These are phyloP conservation scores for Chlorociboria aeruginascens DNA, from an alignment of 495 filamentous ascomycete species.

Conservation along the genomic window DNA sequence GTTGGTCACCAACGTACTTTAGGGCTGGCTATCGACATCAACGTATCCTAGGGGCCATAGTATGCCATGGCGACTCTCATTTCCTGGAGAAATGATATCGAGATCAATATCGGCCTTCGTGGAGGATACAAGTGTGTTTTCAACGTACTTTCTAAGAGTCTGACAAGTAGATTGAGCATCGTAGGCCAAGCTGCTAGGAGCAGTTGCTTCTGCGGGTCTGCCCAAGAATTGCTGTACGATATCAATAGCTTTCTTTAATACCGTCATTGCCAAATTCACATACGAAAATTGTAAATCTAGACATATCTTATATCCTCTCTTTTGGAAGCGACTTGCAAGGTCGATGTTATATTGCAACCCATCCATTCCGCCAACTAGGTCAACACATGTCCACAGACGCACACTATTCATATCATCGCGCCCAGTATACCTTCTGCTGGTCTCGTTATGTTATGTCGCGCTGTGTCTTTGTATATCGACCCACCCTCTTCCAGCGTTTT, in stretches of 20 bases:
- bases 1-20: slow-evolving; percentile 18
- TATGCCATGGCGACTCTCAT: slow-evolving; percentile 34
- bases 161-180: slow-evolving; percentile 7
- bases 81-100: slow-evolving; percentile 28
- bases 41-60: slow-evolving; percentile 31
- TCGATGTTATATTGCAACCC: slow-evolving; percentile 22
- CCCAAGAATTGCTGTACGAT: slow-evolving; percentile 22
- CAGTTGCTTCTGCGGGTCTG: slow-evolving; percentile 25
- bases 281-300: slow-evolving; percentile 22
- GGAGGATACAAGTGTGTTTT: slow-evolving; percentile 23
- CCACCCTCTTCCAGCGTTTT: slow-evolving; percentile 25
- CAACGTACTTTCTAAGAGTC: slow-evolving; percentile 25
- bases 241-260: neutral
- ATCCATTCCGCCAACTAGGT: slow-evolving; percentile 18
- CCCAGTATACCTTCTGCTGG: slow-evolving; percentile 28
- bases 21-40: slow-evolving; percentile 21
- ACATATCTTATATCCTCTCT: slow-evolving; percentile 24
- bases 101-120: slow-evolving; percentile 21
- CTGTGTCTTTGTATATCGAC: slow-evolving; percentile 25
- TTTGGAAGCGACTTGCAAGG: slow-evolving; percentile 23
- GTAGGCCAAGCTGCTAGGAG: slow-evolving; percentile 16
- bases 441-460: slow-evolving; percentile 22
- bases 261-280: neutral
- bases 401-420: slow-evolving; percentile 31
- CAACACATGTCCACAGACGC: slow-evolving; percentile 24